These are phyloP conservation scores for Dichotomocladium elegans DNA, from an alignment of 371 early-diverging fungal species.

Conservation along the genomic window DNA sequence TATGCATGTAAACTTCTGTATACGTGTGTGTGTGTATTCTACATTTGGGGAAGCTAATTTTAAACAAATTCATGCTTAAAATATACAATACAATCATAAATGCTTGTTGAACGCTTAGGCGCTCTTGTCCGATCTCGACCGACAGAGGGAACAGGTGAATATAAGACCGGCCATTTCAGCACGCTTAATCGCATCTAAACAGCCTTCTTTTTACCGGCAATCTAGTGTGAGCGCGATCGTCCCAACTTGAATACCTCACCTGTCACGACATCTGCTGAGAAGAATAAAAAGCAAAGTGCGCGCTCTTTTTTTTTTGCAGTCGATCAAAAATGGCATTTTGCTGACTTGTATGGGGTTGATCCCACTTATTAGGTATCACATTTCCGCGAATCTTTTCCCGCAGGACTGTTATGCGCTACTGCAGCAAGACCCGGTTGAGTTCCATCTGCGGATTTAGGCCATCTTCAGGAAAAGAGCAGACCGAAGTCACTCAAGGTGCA, in stretches of 20 bases:
- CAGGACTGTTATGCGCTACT: no score
- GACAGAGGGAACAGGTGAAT: neutral
- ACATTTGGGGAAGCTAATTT: neutral
- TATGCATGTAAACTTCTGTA: no score
- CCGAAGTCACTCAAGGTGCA: neutral
- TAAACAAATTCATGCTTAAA: neutral
- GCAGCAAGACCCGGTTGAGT: no score
- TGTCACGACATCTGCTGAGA: neutral
- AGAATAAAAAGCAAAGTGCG: neutral
- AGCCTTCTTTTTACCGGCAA: no score
- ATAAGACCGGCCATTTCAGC: neutral
- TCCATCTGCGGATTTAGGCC: no score
- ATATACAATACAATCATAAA: neutral
- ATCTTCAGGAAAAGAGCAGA: neutral
- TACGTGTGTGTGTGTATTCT: no score
- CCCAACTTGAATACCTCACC: no score
- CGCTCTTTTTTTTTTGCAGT: neutral
- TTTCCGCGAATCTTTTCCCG: no score
- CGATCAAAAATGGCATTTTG: neutral
- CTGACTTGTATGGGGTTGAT: neutral
- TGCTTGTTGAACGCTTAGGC: neutral
- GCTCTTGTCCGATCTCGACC: neutral
- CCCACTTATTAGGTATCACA: no score
- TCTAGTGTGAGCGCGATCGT: no score
- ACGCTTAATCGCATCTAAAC: neutral